Percentiles rank a stretch among this genome's conserved stretches.
Evolutionary conservation across 129 eudicot genomes (phyloP).

Genomic region (Rutidosis leptorrhynchoides): DNA sequence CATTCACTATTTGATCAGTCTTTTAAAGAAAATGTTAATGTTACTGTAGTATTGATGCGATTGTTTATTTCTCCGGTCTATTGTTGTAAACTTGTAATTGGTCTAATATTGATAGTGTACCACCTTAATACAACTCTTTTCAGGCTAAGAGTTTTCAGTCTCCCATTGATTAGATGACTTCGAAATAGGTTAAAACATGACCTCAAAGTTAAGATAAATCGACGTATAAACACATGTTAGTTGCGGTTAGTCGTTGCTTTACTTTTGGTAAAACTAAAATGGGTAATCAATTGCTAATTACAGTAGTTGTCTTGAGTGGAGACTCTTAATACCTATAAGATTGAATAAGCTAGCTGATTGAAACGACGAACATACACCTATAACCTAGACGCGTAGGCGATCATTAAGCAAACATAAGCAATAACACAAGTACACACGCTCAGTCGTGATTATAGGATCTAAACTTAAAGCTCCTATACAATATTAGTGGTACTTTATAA

Average conservation of each 20-base stretch:
- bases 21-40: no score
- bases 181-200: background rate
- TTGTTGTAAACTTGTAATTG: no score
- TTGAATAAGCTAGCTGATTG: background rate
- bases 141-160: background rate
- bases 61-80: no score
- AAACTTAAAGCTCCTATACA: no score
- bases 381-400: background rate
- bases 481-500: no score
- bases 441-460: no score
- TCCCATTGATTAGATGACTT: slow-evolving; percentile 2
- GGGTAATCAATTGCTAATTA: background rate
- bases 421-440: background rate
- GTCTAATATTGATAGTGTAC: slow-evolving; percentile 6
- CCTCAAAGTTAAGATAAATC: background rate
- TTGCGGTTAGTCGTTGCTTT: slow-evolving; percentile 5
- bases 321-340: background rate
- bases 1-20: no score
- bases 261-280: background rate
- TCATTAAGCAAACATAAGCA: background rate
- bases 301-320: background rate
- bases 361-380: background rate
- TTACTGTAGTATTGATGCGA: no score
- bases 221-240: background rate
- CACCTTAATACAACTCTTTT: slow-evolving; percentile 8